These are phyloP conservation scores for Orobanche coerulescens DNA, from an alignment of 257 asterid species.

Conservation along the genomic window DNA sequence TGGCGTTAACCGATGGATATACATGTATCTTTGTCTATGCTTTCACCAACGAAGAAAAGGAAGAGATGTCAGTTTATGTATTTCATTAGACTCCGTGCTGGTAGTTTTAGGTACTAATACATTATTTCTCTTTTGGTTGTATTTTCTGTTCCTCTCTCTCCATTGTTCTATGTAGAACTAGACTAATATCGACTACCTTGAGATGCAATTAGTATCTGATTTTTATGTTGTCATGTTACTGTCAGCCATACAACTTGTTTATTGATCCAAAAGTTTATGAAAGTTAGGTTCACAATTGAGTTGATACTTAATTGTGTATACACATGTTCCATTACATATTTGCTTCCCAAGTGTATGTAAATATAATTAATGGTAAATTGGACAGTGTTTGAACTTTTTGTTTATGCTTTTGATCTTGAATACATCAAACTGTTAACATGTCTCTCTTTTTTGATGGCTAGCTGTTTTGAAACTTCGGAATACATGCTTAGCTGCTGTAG, in stretches of 20 bases:
- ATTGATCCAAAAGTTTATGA: conserved; percentile 6
- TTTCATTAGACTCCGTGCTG: not conserved
- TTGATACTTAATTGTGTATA: not conserved
- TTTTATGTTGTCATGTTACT: not conserved
- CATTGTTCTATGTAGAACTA: not conserved
- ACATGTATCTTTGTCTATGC: no score
- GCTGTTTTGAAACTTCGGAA: conserved; percentile 73
- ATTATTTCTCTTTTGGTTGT: not conserved
- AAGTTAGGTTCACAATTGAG: not conserved
- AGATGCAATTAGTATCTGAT: not conserved
- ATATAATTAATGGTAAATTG: not conserved
- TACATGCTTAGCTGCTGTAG: conserved; percentile 70
- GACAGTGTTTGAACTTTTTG: not conserved
- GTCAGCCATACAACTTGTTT: not conserved
- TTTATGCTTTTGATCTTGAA: not conserved
- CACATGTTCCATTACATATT: not conserved
- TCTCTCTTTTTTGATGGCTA: conserved; percentile 27
- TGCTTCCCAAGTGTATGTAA: not conserved
- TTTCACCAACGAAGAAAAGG: no score
- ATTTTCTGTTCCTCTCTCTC: not conserved
- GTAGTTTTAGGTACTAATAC: not conserved
- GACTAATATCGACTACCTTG: not conserved
- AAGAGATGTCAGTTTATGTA: not conserved
- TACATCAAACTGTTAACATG: conserved; percentile 11
- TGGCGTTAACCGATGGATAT: no score